phyloP scores from a whole-genome alignment of 2,329 filamentous ascomycete species.

The Talaromyces funiculosus region DNA sequence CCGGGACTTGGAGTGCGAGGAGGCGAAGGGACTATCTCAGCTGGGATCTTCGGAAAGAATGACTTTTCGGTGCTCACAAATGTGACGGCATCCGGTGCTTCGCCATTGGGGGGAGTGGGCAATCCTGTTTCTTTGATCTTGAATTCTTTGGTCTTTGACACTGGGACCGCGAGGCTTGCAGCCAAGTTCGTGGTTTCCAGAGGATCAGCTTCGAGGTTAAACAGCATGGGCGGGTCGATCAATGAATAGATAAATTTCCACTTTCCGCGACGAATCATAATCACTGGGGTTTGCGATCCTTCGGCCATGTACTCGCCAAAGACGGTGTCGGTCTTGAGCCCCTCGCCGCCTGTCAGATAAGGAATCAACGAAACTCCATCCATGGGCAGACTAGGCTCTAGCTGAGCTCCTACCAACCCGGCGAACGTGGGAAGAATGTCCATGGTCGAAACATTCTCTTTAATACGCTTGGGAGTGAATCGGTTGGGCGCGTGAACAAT shows the following conservation, averaged over 20 bases:
- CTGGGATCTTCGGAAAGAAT: conserved; percentile 15
- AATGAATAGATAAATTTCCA: conserved; percentile 92
- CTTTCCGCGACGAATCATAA: conserved; percentile 85
- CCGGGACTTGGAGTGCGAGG: conserved; percentile 36
- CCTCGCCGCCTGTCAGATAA: conserved; percentile 59
- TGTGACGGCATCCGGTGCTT: conserved; percentile 13
- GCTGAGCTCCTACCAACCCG: conserved; percentile 68
- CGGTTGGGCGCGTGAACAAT: conserved; percentile 73
- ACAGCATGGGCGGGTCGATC: conserved; percentile 77
- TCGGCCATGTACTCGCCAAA: conserved; percentile 94
- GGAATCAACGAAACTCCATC: conserved; percentile 77
- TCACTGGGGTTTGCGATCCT: conserved; percentile 78
- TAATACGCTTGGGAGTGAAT: conserved; percentile 70
- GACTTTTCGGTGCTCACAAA: conserved; percentile 15
- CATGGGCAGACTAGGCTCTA: conserved; percentile 68
- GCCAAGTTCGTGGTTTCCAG: conserved; percentile 68
- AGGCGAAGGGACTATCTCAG: conserved; percentile 23
- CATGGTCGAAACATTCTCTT: conserved; percentile 81
- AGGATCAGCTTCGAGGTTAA: conserved; percentile 70
- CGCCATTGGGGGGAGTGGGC: conserved; percentile 21
- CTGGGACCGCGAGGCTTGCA: conserved; percentile 27
- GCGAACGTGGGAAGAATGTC: conserved; percentile 86
- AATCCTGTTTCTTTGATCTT: conserved; percentile 11
- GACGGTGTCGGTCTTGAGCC: conserved; percentile 67
- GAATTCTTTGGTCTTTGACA: conserved; percentile 34